Base-by-base conservation (phyloP, 2,329 filamentous ascomycete species). In the Penicillium sclerotigenum region DNA sequence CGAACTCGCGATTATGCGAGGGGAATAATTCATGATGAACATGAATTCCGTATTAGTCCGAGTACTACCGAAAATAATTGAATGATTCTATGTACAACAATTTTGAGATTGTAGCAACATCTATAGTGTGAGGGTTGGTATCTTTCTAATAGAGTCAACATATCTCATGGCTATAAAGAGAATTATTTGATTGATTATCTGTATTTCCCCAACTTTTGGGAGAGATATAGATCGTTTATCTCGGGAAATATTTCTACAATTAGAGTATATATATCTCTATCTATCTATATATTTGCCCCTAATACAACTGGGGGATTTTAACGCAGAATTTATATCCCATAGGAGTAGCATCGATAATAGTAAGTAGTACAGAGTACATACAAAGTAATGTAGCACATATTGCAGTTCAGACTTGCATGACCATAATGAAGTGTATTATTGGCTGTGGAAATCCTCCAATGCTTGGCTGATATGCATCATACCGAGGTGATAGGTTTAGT, bases 401-500 rank as follows among this genome's bases (percentile, higher is more conserved):
- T 20, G 16, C n/a, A 43, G 3, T 28, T 9, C 29, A 29, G n/a
- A 45, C 26, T 20, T 29, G n/a, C 26, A 46, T 52, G 49, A 52
- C 41, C 18, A 46, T 45, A 24, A 24, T 11, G 18, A 14, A n/a
- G 50, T 22, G 11, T 24, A 16, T 47, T 42, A 52, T 52, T 52
- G 50, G 50, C 22, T n/a, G 11, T 33, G 2, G 26, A 31, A n/a
- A 46, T 18, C 29, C 22, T 22, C 41, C 7, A 38, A 31, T 37
- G 24, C 49, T 46, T 52, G 41, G 50, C 34, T 38, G 22, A 50
- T 42, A 46, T 29, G 29, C 22, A 20, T 49, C 46, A 54, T 54
- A 28, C 50, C 26, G n/a, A 40, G 54, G 28, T 52, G 48, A 53
- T 47, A 47, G 45, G 41, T 54, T 59, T 50, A 60, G 49, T 59